These are phyloP conservation scores for Aureobasidium sp. DNA, from an alignment of 2,329 filamentous ascomycete species.

Conservation along the genomic window DNA sequence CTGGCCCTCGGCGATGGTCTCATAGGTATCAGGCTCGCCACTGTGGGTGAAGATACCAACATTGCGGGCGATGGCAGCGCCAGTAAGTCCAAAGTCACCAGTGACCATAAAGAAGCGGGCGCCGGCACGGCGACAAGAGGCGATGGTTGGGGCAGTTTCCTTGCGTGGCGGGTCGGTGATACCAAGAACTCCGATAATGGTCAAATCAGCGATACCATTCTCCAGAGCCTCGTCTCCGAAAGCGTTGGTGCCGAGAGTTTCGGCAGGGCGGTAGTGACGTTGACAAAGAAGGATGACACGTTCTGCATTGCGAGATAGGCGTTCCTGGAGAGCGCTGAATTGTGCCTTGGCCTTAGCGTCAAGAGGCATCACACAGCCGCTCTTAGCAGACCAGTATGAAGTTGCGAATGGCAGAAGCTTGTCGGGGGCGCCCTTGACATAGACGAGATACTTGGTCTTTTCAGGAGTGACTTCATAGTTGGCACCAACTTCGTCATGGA, in stretches of 20 bases:
- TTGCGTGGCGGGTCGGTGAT: slow-evolving; percentile 34
- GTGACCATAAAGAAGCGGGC: slow-evolving; percentile 38
- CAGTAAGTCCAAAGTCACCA: slow-evolving; percentile 35
- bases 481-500: slow-evolving; percentile 16
- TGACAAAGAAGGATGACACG: slow-evolving; percentile 39
- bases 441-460: slow-evolving; percentile 22
- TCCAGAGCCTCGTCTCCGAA: slow-evolving; percentile 44
- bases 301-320: slow-evolving; percentile 36
- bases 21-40: slow-evolving; percentile 28
- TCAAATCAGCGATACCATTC: slow-evolving; percentile 35
- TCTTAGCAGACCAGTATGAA: slow-evolving; percentile 21
- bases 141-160: slow-evolving; percentile 30
- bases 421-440: slow-evolving; percentile 21
- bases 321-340: slow-evolving; percentile 33
- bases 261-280: slow-evolving; percentile 26
- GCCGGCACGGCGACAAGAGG: slow-evolving; percentile 29
- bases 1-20: slow-evolving; percentile 4
- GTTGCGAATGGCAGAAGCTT: slow-evolving; percentile 23
- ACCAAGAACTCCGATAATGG: slow-evolving; percentile 45
- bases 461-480: neutral
- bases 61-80: slow-evolving; percentile 33
- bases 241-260: slow-evolving; percentile 34
- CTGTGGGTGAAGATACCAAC: slow-evolving; percentile 30
- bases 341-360: slow-evolving; percentile 27
- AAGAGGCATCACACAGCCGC: slow-evolving; percentile 29